Percentiles rank a stretch among this genome's conserved stretches.
Evolutionary conservation across 306 rosid species (phyloP).

Genomic region (Dryas octopetala): DNA sequence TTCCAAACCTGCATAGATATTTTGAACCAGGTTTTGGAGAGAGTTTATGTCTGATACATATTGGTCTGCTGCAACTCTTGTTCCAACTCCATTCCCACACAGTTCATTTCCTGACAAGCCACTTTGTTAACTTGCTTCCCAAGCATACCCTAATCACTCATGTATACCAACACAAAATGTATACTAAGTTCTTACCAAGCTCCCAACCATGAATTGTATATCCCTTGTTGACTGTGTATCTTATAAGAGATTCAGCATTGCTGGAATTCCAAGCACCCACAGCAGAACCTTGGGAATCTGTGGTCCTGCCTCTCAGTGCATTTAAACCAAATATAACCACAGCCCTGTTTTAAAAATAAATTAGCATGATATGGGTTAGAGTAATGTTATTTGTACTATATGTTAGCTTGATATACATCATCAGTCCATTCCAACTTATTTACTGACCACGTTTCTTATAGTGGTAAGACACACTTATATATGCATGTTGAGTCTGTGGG

Average conservation of each 20-base stretch:
- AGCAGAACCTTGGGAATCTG: slow-evolving; percentile 33
- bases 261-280: slow-evolving; percentile 56
- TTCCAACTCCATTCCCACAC: slow-evolving; percentile 59
- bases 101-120: slow-evolving; percentile 60
- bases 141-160: neutral
- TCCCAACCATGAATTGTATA: slow-evolving; percentile 74
- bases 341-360: slow-evolving; percentile 44
- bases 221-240: slow-evolving; percentile 57
- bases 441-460: too few relatives aligned
- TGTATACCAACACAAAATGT: neutral
- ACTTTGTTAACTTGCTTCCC: neutral
- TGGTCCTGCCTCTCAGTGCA: slow-evolving; percentile 55
- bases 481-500: too few relatives aligned
- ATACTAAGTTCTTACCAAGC: slow-evolving; percentile 47
- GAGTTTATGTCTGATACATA: slow-evolving; percentile 47
- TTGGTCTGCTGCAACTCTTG: slow-evolving; percentile 51
- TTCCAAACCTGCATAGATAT: slow-evolving; percentile 31
- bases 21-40: slow-evolving; percentile 38
- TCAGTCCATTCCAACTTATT: too few relatives aligned
- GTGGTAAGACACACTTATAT: too few relatives aligned
- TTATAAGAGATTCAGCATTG: slow-evolving; percentile 65
- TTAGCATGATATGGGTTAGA: neutral
- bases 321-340: slow-evolving; percentile 64
- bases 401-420: too few relatives aligned
- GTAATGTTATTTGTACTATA: too few relatives aligned